Evolutionary conservation across 2,329 filamentous ascomycete genomes (phyloP), one percentile per base, ranked within the genome.

Genomic region (Annulohypoxylon truncatum): DNA sequence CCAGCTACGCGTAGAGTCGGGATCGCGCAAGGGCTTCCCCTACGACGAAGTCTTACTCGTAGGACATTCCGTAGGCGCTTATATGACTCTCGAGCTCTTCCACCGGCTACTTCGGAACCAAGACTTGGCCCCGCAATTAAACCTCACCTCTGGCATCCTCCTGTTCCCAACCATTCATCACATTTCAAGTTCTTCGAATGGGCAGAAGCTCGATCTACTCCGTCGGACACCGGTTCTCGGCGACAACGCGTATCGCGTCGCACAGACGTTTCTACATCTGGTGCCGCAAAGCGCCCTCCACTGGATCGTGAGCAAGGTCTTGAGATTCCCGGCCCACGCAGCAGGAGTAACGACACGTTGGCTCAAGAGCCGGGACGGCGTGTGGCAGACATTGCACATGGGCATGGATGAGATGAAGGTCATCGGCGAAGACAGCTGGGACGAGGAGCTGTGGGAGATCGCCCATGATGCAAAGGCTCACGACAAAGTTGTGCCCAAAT

Each of bases 161-260:
- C 82, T 94, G 15, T 93, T 93, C 75, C 91, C 92, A 1, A 93
- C 92, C 0, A 84, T 94, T 35, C 84, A 89, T n/a, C 86, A 93
- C 77, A 89, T 94, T 67, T 87, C 88, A 8, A 78, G 80, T 60
- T 92, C 89, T 1, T 82, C 85, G 0, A 87, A 82, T 26, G 92
- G 91, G 1, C 78, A 78, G 59, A 84, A 84, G 50, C 78, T 89
- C 38, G 77, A 79, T 35, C 68, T 81, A 3, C 72, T 88, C 4
- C 79, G 79, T 2, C 75, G 78, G 44, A 78, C 78, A 3, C 81
- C 83, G 1, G 63, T 82, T 2, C 72, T 88, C 1, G 79, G 82
- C 24, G 63, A 72, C 0, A 74, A 79, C 56, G 80, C 80, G 3
- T 81, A 83, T 61, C 70, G 77, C 15, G 50, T 86, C 6, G 82